Evolutionary conservation across 1,284 basidiomycete genomes (phyloP).

Genomic region (Ustilago loliicola): DNA sequence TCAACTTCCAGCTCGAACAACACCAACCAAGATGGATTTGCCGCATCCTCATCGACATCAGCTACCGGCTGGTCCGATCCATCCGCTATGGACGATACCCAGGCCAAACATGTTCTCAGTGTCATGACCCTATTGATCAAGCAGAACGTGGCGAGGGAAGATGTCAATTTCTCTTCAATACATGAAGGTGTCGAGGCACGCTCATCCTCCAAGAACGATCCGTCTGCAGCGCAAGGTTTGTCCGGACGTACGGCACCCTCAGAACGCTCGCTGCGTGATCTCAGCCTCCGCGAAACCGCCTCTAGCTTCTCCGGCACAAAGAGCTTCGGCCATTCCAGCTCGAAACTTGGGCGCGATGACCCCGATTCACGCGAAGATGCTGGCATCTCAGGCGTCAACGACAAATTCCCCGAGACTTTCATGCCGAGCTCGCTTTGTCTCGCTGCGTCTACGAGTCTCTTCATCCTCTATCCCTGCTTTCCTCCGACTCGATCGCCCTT

Average conservation of each 20-base stretch:
- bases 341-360: constrained; percentile 35
- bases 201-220: constrained; percentile 21
- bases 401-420: constrained; percentile 46
- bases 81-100: constrained; percentile 83
- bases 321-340: constrained; percentile 27
- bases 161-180: constrained; percentile 45
- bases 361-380: constrained; percentile 35
- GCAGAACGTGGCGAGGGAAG: constrained; percentile 72
- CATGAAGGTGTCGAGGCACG: constrained; percentile 38
- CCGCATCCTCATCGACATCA: constrained; percentile 47
- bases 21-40: constrained; percentile 33
- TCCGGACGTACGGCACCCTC: constrained; percentile 29
- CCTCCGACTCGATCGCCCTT: constrained; percentile 59
- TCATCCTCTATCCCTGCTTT: constrained; percentile 60
- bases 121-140: constrained; percentile 80
- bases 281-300: constrained; percentile 35
- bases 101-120: constrained; percentile 86
- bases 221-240: constrained; percentile 16
- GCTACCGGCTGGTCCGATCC: constrained; percentile 76
- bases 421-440: constrained; percentile 56
- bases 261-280: constrained; percentile 51
- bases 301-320: constrained; percentile 41
- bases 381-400: constrained; percentile 3
- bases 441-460: constrained; percentile 54
- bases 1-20: background rate